Conservation (phyloP, 2,329 filamentous ascomycete genomes). For the Akanthomyces dipterigenus region DNA sequence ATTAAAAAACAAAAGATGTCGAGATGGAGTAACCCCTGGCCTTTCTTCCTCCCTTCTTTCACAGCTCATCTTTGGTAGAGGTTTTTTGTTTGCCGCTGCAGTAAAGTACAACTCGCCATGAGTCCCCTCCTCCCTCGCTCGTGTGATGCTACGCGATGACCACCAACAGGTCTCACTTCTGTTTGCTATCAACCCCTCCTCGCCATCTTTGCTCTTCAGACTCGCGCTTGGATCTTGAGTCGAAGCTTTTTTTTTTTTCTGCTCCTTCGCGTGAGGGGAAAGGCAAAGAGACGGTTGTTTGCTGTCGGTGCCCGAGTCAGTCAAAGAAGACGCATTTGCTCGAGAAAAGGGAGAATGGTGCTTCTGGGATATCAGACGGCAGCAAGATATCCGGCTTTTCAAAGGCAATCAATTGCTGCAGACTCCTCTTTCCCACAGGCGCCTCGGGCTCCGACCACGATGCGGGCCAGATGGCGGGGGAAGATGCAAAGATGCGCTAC, state of each 20-base stretch:
- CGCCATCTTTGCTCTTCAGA: background rate
- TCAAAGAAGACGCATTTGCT: no score
- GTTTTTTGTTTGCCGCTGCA: slow-evolving; percentile 4
- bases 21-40: no score
- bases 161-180: background rate
- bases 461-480: background rate
- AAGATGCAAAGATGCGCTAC: background rate
- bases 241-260: background rate
- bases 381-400: no score
- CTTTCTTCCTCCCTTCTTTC: background rate
- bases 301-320: no score
- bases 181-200: background rate
- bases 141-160: slow-evolving; percentile 4
- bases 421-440: background rate
- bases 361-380: no score
- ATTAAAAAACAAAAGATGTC: background rate
- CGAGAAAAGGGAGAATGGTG: no score
- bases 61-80: background rate
- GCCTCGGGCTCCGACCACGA: background rate
- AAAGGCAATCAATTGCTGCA: no score
- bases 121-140: background rate
- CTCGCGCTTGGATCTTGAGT: background rate
- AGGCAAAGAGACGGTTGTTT: no score
- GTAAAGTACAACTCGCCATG: background rate
- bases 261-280: background rate